These are phyloP conservation scores for Baudoinia panamericana DNA, from an alignment of 495 filamentous ascomycete species.

Conservation along the genomic window DNA sequence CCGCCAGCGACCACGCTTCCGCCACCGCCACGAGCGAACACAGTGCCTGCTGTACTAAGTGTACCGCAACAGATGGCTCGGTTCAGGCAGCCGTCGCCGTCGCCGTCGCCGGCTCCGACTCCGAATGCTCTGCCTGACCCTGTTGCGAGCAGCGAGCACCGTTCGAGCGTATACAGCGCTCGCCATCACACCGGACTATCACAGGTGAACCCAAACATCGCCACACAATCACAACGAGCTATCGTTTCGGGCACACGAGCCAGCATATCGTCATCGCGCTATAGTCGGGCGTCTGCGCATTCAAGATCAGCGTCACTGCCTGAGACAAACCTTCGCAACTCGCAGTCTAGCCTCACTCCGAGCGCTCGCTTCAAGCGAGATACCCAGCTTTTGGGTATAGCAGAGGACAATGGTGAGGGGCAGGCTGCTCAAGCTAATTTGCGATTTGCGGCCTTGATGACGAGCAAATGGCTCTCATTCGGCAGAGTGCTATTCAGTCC, in stretches of 20 bases:
- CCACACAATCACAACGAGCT: not conserved
- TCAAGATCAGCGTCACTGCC: slow-evolving; percentile 21
- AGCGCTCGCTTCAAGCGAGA: slow-evolving; percentile 28
- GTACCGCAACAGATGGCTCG: slow-evolving; percentile 19
- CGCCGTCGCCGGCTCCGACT: slow-evolving; percentile 15
- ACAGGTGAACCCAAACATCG: slow-evolving; percentile 21
- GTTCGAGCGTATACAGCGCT: too few species aligned
- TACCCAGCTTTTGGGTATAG: slow-evolving; percentile 35
- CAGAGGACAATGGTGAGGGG: slow-evolving; percentile 45
- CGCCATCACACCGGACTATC: too few species aligned
- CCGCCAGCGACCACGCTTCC: slow-evolving; percentile 10
- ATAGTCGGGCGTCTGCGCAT: slow-evolving; percentile 11
- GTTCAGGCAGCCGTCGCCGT: slow-evolving; percentile 20
- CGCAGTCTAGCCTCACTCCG: slow-evolving; percentile 21
- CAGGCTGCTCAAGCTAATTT: slow-evolving; percentile 67
- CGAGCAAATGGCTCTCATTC: slow-evolving; percentile 82
- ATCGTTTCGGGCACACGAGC: slow-evolving; percentile 4
- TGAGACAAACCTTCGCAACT: slow-evolving; percentile 10
- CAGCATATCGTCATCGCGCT: slow-evolving; percentile 9
- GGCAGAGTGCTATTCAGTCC: slow-evolving; percentile 91
- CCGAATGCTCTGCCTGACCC: slow-evolving; percentile 42
- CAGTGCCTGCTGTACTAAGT: slow-evolving; percentile 11
- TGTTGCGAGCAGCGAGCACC: slow-evolving; percentile 35
- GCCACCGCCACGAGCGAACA: slow-evolving; percentile 2
- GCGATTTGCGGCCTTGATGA: slow-evolving; percentile 64